Percentiles rank a stretch among this genome's conserved stretches.
Evolutionary conservation across 306 rosid species (phyloP).

Genomic region (Mimosa pudica): DNA sequence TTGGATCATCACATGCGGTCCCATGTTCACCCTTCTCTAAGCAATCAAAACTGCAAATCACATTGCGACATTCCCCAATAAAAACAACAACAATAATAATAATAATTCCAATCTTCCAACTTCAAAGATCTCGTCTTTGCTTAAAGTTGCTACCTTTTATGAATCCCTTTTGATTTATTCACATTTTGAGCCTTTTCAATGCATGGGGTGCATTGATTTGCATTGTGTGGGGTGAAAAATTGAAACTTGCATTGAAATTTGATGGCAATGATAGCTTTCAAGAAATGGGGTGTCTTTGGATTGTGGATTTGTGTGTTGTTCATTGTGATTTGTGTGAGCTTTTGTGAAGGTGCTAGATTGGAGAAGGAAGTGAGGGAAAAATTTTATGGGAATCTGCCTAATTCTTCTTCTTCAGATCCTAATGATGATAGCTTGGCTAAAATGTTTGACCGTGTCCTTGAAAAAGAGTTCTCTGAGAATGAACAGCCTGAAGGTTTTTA

Average conservation of each 20-base stretch:
- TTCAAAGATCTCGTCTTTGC: constrained; percentile 29
- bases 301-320: constrained; percentile 47
- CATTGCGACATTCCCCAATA: neutral
- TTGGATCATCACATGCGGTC: neutral
- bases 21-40: constrained; percentile 15
- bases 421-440: constrained; percentile 77
- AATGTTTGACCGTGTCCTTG: constrained; percentile 98
- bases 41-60: constrained; percentile 32
- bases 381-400: constrained; percentile 78
- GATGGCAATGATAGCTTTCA: constrained; percentile 48
- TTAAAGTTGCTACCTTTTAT: constrained; percentile 15
- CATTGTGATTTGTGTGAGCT: constrained; percentile 51
- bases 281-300: constrained; percentile 49
- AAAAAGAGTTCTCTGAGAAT: constrained; percentile 96
- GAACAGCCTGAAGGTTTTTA: constrained; percentile 87
- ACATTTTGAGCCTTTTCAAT: neutral
- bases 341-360: constrained; percentile 67
- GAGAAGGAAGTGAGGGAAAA: constrained; percentile 84
- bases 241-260: constrained; percentile 1
- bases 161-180: constrained; percentile 10
- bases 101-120: neutral
- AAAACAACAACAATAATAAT: too few species aligned
- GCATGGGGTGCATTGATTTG: neutral
- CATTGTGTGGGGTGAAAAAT: neutral
- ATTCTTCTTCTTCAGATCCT: constrained; percentile 69